Conservation (phyloP, 2,329 filamentous ascomycete species). For the Botrytis pseudocinerea region DNA sequence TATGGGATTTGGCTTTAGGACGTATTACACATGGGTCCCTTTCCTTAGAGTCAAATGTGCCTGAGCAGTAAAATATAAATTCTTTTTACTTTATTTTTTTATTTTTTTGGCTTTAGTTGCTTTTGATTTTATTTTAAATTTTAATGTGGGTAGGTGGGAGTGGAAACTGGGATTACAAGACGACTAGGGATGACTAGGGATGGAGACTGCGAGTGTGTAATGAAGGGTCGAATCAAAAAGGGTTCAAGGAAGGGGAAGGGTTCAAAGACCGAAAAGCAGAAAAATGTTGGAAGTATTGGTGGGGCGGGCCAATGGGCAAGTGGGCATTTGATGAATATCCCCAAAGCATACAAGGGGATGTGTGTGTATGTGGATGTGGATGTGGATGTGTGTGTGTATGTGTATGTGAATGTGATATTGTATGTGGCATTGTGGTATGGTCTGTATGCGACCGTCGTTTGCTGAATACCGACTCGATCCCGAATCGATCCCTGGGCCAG, state of each 20-base stretch:
- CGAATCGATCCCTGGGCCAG: too few relatives aligned
- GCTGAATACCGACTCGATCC: too few relatives aligned
- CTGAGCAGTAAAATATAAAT: neutral
- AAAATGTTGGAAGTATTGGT: conserved; percentile 2
- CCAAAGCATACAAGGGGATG: neutral
- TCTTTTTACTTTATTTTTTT: neutral
- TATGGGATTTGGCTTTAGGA: conserved; percentile 19
- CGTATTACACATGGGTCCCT: neutral
- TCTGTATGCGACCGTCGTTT: too few relatives aligned
- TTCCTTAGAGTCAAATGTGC: conserved; percentile 11
- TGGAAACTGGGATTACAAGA: neutral
- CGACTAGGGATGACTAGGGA: neutral
- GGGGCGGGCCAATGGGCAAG: neutral
- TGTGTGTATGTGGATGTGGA: too few relatives aligned
- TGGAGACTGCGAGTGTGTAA: neutral
- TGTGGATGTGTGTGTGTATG: too few relatives aligned
- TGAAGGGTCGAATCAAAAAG: conserved; percentile 5
- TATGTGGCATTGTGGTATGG: too few relatives aligned
- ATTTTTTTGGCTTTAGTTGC: neutral
- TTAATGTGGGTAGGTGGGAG: neutral
- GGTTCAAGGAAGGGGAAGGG: conserved; percentile 7
- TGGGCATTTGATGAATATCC: neutral
- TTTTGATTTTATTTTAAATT: neutral
- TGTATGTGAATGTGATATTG: too few relatives aligned
- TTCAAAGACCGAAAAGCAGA: neutral